Percentiles rank a stretch among this genome's conserved stretches.
These are phyloP conservation scores for Pseudocercospora crystallina DNA, from an alignment of 2,329 filamentous ascomycete genomes.

Conservation along the genomic window DNA sequence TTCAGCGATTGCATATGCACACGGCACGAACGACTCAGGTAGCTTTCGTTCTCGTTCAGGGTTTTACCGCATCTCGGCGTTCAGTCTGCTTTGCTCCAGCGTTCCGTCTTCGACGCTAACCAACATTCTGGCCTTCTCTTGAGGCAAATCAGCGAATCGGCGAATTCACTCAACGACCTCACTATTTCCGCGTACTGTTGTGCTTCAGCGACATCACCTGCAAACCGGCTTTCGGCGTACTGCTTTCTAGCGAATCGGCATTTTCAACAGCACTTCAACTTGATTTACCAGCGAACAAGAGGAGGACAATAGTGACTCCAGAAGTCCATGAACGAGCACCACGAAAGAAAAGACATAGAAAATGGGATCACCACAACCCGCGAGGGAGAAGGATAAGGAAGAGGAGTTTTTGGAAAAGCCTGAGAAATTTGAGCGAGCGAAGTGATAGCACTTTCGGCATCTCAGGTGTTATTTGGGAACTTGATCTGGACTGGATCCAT, in stretches of 20 bases:
- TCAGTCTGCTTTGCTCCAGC: slow-evolving; percentile 5
- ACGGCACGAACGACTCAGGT: background rate
- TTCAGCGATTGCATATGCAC: slow-evolving; percentile 4
- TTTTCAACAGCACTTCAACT: background rate
- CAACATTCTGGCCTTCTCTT: no score
- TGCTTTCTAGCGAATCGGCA: background rate
- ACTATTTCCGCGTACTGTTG: background rate
- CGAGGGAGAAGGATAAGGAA: slow-evolving; percentile 4
- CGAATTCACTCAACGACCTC: slow-evolving; percentile 1
- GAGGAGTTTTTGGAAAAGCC: background rate
- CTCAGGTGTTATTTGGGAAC: background rate
- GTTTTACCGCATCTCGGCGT: slow-evolving; percentile 9
- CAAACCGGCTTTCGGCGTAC: background rate
- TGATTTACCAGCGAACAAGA: slow-evolving; percentile 7
- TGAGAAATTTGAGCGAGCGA: background rate
- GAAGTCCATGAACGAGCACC: background rate
- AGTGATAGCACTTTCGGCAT: slow-evolving; percentile 8
- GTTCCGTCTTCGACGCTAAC: background rate
- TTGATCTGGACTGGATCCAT: background rate
- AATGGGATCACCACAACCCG: slow-evolving; percentile 1
- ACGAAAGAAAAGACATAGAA: slow-evolving; percentile 1
- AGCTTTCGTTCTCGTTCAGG: background rate
- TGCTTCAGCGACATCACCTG: no score
- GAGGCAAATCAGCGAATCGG: slow-evolving; percentile 1
- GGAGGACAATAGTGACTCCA: slow-evolving; percentile 1